Conservation (phyloP, 2,329 filamentous ascomycete genomes). For the Clonostachys rhizophaga region DNA sequence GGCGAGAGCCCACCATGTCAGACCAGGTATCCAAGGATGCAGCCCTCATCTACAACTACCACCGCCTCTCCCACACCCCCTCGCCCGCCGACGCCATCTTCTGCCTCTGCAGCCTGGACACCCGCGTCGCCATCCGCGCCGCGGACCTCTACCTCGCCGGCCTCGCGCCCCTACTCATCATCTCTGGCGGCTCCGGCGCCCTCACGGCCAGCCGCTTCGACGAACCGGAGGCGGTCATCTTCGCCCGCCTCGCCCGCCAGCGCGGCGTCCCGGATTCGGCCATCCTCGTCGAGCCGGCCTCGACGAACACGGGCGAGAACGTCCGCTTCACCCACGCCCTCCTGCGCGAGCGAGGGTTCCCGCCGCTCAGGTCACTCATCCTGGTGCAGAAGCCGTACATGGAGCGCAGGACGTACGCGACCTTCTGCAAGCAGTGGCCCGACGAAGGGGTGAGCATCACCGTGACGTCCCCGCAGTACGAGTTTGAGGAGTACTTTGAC, state of each 20-base stretch:
- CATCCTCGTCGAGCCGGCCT: conserved; percentile 30
- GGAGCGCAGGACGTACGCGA: conserved; percentile 39
- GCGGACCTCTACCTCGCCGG: conserved; percentile 34
- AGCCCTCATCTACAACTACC: conserved; percentile 34
- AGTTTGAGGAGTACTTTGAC: conserved; percentile 33
- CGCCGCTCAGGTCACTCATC: conserved; percentile 21
- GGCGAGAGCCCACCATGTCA: too few relatives aligned
- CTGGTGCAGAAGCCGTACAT: conserved; percentile 45
- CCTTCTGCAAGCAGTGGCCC: conserved; percentile 41
- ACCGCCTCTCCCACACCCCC: conserved; percentile 19
- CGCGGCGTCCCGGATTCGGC: conserved; percentile 30
- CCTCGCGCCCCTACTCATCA: conserved; percentile 31
- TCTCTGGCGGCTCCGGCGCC: conserved; percentile 34
- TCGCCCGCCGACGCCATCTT: conserved; percentile 33
- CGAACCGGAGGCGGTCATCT: conserved; percentile 34
- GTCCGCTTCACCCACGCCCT: conserved; percentile 34
- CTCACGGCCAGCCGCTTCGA: conserved; percentile 31
- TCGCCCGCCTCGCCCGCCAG: conserved; percentile 29
- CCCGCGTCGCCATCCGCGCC: conserved; percentile 33
- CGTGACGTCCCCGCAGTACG: conserved; percentile 32
- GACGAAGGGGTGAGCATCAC: conserved; percentile 21
- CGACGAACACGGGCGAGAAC: conserved; percentile 42
- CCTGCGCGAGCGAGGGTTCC: conserved; percentile 17
- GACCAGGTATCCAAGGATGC: conserved; percentile 19
- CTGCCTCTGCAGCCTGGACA: conserved; percentile 41